These are phyloP conservation scores for Linnemannia exigua DNA, from an alignment of 192 early-diverging fungal species.

Conservation along the genomic window DNA sequence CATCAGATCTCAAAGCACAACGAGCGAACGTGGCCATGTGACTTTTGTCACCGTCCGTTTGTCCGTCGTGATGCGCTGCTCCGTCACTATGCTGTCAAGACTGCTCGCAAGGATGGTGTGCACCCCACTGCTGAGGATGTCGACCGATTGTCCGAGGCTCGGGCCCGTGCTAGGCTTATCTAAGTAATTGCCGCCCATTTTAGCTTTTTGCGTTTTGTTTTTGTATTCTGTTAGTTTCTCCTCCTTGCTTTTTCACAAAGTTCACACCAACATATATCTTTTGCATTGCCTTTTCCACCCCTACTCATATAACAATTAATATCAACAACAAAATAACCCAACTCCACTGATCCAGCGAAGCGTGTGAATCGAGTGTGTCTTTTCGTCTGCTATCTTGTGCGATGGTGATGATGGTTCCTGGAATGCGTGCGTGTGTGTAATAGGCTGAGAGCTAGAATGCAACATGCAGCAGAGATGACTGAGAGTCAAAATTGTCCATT, in stretches of 20 bases:
- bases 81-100: constrained; percentile 30
- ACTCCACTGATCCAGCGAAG: too few species aligned
- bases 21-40: constrained; percentile 34
- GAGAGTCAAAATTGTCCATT: background rate
- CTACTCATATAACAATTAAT: background rate
- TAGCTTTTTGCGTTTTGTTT: background rate
- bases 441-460: too few species aligned
- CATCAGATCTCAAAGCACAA: constrained; percentile 40
- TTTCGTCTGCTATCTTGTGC: background rate
- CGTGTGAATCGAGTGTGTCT: background rate
- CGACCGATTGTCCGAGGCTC: constrained; percentile 15
- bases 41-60: constrained; percentile 36
- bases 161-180: constrained; percentile 26
- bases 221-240: background rate
- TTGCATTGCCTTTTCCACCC: background rate
- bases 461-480: background rate
- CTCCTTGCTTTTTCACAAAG: background rate
- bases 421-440: background rate
- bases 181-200: background rate
- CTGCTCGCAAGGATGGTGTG: constrained; percentile 23
- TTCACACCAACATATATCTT: background rate
- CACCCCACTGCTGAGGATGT: constrained; percentile 23
- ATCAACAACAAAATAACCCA: background rate
- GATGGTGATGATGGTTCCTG: background rate
- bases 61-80: constrained; percentile 29